Conservation (phyloP, 2,329 filamentous ascomycete species). For the Phialophora tarda region DNA sequence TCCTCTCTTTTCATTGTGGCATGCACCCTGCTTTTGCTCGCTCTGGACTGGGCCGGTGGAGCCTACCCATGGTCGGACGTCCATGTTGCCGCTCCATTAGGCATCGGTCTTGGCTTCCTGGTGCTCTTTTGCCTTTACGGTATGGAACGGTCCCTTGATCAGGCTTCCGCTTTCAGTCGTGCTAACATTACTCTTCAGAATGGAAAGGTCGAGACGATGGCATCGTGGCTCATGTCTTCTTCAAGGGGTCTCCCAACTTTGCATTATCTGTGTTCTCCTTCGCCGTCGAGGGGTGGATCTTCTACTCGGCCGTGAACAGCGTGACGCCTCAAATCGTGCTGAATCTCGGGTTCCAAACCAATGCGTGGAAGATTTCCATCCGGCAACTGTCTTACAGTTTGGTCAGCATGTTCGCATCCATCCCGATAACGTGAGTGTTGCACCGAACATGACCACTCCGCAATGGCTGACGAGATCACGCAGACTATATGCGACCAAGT, state of each 20-base stretch:
- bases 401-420: conserved; percentile 49
- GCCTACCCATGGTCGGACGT: conserved; percentile 50
- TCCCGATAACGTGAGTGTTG: conserved; percentile 50
- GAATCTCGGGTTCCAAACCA: conserved; percentile 56
- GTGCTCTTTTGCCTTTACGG: conserved; percentile 49
- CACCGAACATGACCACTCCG: conserved; percentile 2
- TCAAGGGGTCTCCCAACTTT: conserved; percentile 60
- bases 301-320: conserved; percentile 60
- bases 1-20: conserved; percentile 53
- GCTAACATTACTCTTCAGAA: conserved; percentile 48
- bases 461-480: conserved; percentile 19
- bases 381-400: conserved; percentile 56
- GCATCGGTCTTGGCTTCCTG: conserved; percentile 51
- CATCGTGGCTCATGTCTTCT: conserved; percentile 63
- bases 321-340: conserved; percentile 58
- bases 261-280: conserved; percentile 62
- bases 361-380: conserved; percentile 56
- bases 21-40: conserved; percentile 54
- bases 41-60: conserved; percentile 55
- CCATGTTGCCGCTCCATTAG: conserved; percentile 49
- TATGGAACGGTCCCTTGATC: conserved; percentile 16
- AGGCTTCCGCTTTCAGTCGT: not conserved
- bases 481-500: conserved; percentile 54
- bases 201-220: conserved; percentile 62
- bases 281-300: conserved; percentile 65